phyloP scores from a whole-genome alignment of 2,329 filamentous ascomycete species.

The Fusarium albidum region DNA sequence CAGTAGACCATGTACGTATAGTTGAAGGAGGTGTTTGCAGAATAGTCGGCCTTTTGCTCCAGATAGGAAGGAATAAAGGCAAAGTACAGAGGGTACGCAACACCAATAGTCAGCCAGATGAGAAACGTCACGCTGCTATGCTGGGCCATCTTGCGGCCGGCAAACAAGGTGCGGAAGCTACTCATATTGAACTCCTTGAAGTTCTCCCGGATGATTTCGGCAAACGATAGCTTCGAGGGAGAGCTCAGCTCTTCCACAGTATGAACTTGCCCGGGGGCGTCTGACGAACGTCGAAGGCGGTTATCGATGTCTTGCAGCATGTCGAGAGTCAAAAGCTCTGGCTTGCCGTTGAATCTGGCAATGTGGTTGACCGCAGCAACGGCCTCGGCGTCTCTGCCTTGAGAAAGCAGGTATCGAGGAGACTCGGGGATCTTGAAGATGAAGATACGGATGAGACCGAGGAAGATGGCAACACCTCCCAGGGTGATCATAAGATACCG shows the following conservation, averaged over 20 bases:
- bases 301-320: conserved; percentile 29
- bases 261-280: no score
- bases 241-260: no score
- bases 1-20: conserved; percentile 48
- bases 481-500: conserved; percentile 53
- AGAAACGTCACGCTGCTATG: conserved; percentile 49
- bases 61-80: conserved; percentile 57
- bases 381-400: conserved; percentile 54
- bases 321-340: conserved; percentile 24
- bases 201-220: conserved; percentile 36
- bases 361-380: conserved; percentile 56
- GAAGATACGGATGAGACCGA: conserved; percentile 51
- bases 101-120: conserved; percentile 55
- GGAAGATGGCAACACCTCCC: conserved; percentile 49
- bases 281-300: conserved; percentile 6
- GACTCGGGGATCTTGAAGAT: conserved; percentile 54
- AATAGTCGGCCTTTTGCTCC: conserved; percentile 46
- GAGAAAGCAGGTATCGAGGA: conserved; percentile 52
- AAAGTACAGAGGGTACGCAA: conserved; percentile 57
- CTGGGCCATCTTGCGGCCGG: conserved; percentile 43
- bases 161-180: conserved; percentile 45
- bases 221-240: conserved; percentile 20
- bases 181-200: conserved; percentile 37
- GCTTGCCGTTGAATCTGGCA: conserved; percentile 41
- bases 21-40: conserved; percentile 35